phyloP scores from a whole-genome alignment of 164 flowering plant species.

The Echeveria elegans region DNA sequence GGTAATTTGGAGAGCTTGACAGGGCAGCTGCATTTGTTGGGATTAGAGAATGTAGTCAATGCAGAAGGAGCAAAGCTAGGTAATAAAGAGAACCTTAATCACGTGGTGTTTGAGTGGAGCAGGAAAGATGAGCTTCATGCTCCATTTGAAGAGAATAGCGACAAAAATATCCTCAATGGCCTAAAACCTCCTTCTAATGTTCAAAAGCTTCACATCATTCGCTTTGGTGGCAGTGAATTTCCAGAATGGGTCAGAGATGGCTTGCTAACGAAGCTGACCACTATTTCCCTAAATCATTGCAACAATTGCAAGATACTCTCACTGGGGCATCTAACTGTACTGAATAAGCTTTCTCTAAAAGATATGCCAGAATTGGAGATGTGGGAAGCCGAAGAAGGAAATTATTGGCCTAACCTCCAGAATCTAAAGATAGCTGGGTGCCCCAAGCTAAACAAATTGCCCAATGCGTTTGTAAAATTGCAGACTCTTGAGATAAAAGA shows the following conservation, averaged over 20 bases:
- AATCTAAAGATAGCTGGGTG: slow-evolving; percentile 15
- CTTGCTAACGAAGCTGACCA: slow-evolving; percentile 6
- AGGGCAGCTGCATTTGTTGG: slow-evolving; percentile 10
- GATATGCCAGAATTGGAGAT: slow-evolving; percentile 6
- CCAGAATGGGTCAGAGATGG: slow-evolving; percentile 12
- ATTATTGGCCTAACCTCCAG: not conserved
- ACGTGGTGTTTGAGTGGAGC: slow-evolving; percentile 14
- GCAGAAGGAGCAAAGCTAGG: slow-evolving; percentile 7
- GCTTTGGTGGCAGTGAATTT: slow-evolving; percentile 9
- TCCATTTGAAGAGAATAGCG: not conserved
- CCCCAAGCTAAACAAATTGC: slow-evolving; percentile 12
- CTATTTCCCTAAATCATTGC: slow-evolving; percentile 14
- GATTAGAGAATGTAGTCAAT: slow-evolving; percentile 12
- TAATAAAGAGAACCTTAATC: slow-evolving; percentile 7
- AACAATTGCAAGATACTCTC: slow-evolving; percentile 10
- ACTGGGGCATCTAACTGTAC: slow-evolving; percentile 9
- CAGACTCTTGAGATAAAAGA: slow-evolving; percentile 11
- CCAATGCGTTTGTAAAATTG: slow-evolving; percentile 1
- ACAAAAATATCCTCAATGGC: not conserved
- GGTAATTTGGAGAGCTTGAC: slow-evolving; percentile 5
- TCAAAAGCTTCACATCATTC: slow-evolving; percentile 4
- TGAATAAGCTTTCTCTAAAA: slow-evolving; percentile 10
- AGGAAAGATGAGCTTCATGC: not conserved
- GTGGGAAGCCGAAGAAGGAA: not conserved
- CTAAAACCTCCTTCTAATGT: not conserved